phyloP scores from a whole-genome alignment of 2,329 filamentous ascomycete genomes.

The Thelonectria discophora region DNA sequence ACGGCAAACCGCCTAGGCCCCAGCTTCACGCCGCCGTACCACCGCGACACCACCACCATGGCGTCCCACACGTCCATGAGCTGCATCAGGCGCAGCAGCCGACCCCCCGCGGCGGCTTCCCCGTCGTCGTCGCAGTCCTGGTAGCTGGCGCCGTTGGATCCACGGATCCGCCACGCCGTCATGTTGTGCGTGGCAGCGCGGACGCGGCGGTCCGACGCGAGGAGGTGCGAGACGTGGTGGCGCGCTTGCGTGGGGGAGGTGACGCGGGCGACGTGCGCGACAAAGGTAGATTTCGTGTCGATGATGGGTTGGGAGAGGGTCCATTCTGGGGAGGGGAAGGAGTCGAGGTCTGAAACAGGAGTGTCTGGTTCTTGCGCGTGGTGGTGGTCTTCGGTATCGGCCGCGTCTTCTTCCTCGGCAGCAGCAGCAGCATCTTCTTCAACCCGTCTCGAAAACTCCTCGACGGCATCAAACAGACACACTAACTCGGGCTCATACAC shows the following conservation, averaged over 20 bases:
- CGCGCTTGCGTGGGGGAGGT: constrained; percentile 75
- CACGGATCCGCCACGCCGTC: constrained; percentile 87
- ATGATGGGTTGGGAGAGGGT: constrained; percentile 74
- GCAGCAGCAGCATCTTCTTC: constrained; percentile 43
- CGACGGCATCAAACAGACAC: constrained; percentile 91
- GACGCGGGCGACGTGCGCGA: constrained; percentile 79
- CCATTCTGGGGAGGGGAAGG: constrained; percentile 63
- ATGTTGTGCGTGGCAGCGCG: constrained; percentile 95
- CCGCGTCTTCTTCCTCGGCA: constrained; percentile 33
- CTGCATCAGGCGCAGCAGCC: constrained; percentile 90
- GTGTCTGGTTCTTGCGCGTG: constrained; percentile 5
- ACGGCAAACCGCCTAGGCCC: constrained; percentile 90
- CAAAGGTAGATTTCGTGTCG: constrained; percentile 88
- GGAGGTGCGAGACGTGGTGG: constrained; percentile 75
- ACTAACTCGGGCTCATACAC: constrained; percentile 79
- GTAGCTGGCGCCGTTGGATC: constrained; percentile 61
- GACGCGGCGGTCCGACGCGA: constrained; percentile 84
- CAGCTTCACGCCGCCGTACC: constrained; percentile 92
- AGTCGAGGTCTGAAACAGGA: constrained; percentile 32
- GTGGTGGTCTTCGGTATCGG: constrained; percentile 25
- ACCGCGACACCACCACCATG: constrained; percentile 91
- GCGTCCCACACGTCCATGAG: constrained; percentile 93
- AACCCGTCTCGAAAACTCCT: constrained; percentile 67
- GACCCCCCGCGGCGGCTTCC: constrained; percentile 87
- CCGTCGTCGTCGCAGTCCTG: constrained; percentile 98